Base-by-base conservation (phyloP, 805 yeast genomes). In the Vanderwaltozyma polyspora region DNA sequence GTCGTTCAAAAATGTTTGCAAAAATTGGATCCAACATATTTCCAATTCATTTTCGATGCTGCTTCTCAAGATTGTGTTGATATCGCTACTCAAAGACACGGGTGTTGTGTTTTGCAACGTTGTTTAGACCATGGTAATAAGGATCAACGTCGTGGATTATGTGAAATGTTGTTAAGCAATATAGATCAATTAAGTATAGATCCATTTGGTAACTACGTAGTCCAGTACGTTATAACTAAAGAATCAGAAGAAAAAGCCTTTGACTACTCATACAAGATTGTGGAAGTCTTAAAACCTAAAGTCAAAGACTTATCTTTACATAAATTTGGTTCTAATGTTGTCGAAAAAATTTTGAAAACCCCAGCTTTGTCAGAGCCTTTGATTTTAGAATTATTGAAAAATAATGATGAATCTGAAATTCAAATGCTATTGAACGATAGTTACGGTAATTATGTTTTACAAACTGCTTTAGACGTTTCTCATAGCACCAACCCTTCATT, bases 161-260 rank as follows among this genome's bases (percentile, higher is more conserved):
- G 85, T 17, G 54, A 67, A 19, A 72, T 72, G 42, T 78, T 89
- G 29, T 81, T 91, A 15, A 67, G 67, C 33, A 67, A 77, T 49
- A 76, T 93, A 25, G 69, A 77, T 31, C 68, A 67, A 25, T 67
- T 91, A 34, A 77, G 93, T 13, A 67, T 82, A 37, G 96, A 91
- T 59, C 96, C 96, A 11, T 91, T 82, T 62, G 98, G 98, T 24
- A 91, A 91, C 58, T 91, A 91, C 58, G 97, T 91, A 33, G 86
- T 91, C 33, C 98, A 91, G 60, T 89, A 91, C 51, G 94, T 91
- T 16, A 64, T 82, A 42, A 63, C 70, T 3, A 64, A 74, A 34
- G 57, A 58, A 37, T 47, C 59, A 11, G 58, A 56, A 18, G 44
- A 43, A 9, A 49, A 51, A n/a, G 42, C 47, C 5, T 51, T 49